Conservation (phyloP, 2,329 filamentous ascomycete species). For the Fusarium circinatum region DNA sequence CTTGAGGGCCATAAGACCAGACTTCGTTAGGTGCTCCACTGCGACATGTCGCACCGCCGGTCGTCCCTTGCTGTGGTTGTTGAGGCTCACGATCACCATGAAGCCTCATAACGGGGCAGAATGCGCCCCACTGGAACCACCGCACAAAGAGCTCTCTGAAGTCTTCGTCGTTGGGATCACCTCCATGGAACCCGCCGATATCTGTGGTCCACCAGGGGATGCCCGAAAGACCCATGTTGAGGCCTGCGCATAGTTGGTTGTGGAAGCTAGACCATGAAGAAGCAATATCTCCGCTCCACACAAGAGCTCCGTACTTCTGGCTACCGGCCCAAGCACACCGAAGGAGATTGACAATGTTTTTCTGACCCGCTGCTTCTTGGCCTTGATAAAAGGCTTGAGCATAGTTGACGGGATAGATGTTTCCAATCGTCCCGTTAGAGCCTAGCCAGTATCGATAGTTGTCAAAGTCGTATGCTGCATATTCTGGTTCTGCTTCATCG, state of each 20-base stretch:
- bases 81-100: constrained; percentile 73
- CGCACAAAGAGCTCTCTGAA: constrained; percentile 73
- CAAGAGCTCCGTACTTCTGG: constrained; percentile 71
- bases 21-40: constrained; percentile 70
- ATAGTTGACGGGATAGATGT: constrained; percentile 69
- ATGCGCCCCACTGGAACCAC: constrained; percentile 77
- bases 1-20: constrained; percentile 71
- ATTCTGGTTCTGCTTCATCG: constrained; percentile 76
- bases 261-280: constrained; percentile 69
- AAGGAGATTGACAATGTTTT: constrained; percentile 66
- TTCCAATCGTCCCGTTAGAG: constrained; percentile 58
- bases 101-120: constrained; percentile 74
- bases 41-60: constrained; percentile 54
- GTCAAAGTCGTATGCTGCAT: constrained; percentile 72
- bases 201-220: constrained; percentile 77
- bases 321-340: constrained; percentile 63
- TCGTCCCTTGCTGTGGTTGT: constrained; percentile 48
- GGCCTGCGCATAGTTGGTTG: constrained; percentile 69
- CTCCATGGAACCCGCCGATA: constrained; percentile 76
- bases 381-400: constrained; percentile 70
- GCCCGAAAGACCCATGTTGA: constrained; percentile 73
- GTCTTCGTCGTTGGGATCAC: constrained; percentile 61
- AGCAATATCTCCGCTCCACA: constrained; percentile 76
- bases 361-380: constrained; percentile 61
- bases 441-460: constrained; percentile 61